phyloP scores from a whole-genome alignment of 1,284 basidiomycete genomes.

The Puccinia brachypodii region DNA sequence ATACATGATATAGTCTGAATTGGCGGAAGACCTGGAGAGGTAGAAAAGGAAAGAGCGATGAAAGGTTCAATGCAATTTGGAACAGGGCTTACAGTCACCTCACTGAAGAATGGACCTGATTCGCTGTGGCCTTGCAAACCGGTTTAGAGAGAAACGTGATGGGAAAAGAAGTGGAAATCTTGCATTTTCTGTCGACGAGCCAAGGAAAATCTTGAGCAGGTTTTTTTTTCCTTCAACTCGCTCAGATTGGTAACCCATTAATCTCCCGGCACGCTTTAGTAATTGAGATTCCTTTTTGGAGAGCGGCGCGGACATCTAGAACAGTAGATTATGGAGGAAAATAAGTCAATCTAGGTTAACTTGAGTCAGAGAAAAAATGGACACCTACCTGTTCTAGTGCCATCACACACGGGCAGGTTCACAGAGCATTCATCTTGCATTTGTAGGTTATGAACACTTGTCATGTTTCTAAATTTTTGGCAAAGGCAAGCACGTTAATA shows the following conservation, averaged over 20 bases:
- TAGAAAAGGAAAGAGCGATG: no score
- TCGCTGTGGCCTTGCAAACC: no score
- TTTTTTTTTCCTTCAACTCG: background rate
- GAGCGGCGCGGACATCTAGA: background rate
- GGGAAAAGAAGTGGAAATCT: no score
- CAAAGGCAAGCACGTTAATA: background rate
- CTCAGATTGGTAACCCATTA: slow-evolving; percentile 40
- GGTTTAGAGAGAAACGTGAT: no score
- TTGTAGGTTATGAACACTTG: background rate
- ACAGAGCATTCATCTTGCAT: slow-evolving; percentile 26
- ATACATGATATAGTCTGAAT: no score
- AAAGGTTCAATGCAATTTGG: no score
- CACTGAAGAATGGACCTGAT: no score
- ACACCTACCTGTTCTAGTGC: slow-evolving; percentile 24
- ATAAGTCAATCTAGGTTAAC: background rate
- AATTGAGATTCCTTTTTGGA: slow-evolving; percentile 24
- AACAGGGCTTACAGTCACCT: no score
- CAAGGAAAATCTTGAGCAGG: background rate
- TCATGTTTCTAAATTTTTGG: slow-evolving; percentile 8
- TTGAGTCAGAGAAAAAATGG: background rate
- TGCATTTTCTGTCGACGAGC: no score
- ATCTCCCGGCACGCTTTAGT: slow-evolving; percentile 40
- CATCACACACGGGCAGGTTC: slow-evolving; percentile 43
- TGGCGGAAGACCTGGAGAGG: no score
- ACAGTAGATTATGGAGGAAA: background rate